These are phyloP conservation scores for Macrophomina tecta DNA, from an alignment of 2,329 filamentous ascomycete species.

Conservation along the genomic window DNA sequence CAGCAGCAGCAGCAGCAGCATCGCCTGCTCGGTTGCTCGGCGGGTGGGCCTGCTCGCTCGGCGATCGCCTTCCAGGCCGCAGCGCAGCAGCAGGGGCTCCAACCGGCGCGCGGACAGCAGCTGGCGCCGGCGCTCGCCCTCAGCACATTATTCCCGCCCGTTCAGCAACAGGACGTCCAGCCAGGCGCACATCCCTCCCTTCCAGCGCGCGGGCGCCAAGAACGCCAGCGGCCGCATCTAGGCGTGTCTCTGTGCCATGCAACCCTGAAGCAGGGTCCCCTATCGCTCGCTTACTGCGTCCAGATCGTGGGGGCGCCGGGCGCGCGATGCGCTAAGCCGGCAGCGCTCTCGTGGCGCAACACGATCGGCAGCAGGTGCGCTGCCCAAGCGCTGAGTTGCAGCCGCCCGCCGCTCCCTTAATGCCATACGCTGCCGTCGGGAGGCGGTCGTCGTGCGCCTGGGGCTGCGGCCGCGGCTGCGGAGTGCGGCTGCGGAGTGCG, in stretches of 20 bases:
- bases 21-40: not conserved
- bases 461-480: not conserved
- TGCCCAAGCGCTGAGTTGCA: not conserved
- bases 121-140: constrained; percentile 8
- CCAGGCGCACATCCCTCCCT: not conserved
- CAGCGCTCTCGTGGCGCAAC: constrained; percentile 15
- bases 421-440: not conserved
- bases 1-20: not conserved
- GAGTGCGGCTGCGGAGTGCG: not conserved
- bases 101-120: constrained; percentile 4
- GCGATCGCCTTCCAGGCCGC: constrained; percentile 7
- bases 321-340: constrained; percentile 4
- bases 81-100: constrained; percentile 2
- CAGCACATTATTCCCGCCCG: constrained; percentile 7
- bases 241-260: constrained; percentile 20
- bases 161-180: not conserved
- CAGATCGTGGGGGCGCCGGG: constrained; percentile 16
- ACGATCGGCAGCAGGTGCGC: not conserved
- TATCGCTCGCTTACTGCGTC: not conserved
- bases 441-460: not conserved
- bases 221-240: not conserved
- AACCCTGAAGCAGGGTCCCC: constrained; percentile 3
- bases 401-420: not conserved
- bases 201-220: not conserved
- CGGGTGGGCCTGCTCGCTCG: not conserved